Base-by-base conservation (phyloP, 2,329 filamentous ascomycete species). In the Fusarium sp. region DNA sequence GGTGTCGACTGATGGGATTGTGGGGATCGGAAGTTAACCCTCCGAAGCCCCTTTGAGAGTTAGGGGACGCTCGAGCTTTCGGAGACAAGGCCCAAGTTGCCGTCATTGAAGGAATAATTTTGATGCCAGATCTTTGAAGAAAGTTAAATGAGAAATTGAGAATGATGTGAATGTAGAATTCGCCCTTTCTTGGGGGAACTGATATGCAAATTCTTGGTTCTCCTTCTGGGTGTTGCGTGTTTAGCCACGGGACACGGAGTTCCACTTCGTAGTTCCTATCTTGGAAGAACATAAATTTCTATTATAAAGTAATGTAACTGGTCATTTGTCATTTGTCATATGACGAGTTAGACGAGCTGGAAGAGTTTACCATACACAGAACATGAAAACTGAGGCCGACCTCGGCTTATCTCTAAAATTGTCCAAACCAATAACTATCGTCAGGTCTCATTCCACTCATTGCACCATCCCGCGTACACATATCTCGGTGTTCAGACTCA, bases 361-460 rank as follows among this genome's bases (percentile, higher is more conserved):
- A n/a, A n/a, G n/a, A n/a, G n/a, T n/a, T n/a, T 35, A 35, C 33
- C n/a, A 35, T n/a, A 35, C 15, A 35, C 1, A 8, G 7, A 40
- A n/a, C 23, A n/a, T 25, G 25, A 20, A 27, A 29, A 3, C 5
- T 6, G 8, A 7, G 6, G 11, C 2, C 15, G 11, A 14, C 14
- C 20, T 20, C 18, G 11, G 13, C 10, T 4, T 29, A 11, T 3
- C 9, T 8, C 9, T 54, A 33, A 2, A 77, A 70, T 10, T 61
- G 65, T 3, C 81, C 82, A 64, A 77, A 75, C 78, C 78, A 80
- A 8, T 79, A 71, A 31, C 69, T 71, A 54, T 80, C 79, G 46
- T 74, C 72, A 2, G 79, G 79, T 17, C 77, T 66, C 67, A 71
- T 73, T 4, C 79, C 79, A 10, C 58, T 72, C 7, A 53, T 49